Conservation (phyloP, 2,329 filamentous ascomycete genomes). For the Aspergillus phoenicis region DNA sequence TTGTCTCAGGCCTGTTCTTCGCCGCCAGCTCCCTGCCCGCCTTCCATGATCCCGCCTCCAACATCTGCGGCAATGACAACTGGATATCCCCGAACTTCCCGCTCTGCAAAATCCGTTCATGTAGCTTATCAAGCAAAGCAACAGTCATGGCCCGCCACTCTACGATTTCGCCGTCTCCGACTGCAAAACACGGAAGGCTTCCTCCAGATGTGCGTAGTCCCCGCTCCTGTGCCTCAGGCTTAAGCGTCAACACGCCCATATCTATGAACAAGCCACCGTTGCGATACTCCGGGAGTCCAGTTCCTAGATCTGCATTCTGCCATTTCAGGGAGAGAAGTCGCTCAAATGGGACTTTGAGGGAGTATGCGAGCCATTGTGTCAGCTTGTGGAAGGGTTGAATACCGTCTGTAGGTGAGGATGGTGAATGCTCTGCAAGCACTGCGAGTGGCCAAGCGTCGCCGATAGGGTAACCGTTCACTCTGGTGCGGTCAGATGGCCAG, state of each 20-base stretch:
- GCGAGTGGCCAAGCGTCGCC: constrained; percentile 56
- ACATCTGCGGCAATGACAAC: constrained; percentile 53
- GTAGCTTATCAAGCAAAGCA: constrained; percentile 60
- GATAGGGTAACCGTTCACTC: constrained; percentile 46
- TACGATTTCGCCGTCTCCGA: constrained; percentile 63
- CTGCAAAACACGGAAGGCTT: constrained; percentile 54
- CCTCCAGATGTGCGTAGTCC: constrained; percentile 50
- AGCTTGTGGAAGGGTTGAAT: constrained; percentile 64
- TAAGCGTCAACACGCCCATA: constrained; percentile 56
- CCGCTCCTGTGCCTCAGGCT: constrained; percentile 46
- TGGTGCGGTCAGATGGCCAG: constrained; percentile 52
- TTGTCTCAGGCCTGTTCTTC: constrained; percentile 34
- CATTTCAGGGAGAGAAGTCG: constrained; percentile 56
- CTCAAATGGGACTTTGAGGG: constrained; percentile 67
- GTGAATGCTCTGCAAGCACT: constrained; percentile 20
- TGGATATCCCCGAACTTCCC: constrained; percentile 39
- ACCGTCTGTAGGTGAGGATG: constrained; percentile 1
- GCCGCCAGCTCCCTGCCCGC: constrained; percentile 43
- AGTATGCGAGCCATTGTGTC: constrained; percentile 74
- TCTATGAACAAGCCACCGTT: constrained; percentile 72
- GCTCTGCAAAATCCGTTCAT: constrained; percentile 50
- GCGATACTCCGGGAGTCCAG: constrained; percentile 71
- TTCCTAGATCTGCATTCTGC: constrained; percentile 59
- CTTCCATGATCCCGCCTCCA: constrained; percentile 60
- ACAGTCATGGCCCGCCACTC: constrained; percentile 68